Evolutionary conservation across 73 alveolate genomes (phyloP).

Genomic region (Blepharisma stoltei): DNA sequence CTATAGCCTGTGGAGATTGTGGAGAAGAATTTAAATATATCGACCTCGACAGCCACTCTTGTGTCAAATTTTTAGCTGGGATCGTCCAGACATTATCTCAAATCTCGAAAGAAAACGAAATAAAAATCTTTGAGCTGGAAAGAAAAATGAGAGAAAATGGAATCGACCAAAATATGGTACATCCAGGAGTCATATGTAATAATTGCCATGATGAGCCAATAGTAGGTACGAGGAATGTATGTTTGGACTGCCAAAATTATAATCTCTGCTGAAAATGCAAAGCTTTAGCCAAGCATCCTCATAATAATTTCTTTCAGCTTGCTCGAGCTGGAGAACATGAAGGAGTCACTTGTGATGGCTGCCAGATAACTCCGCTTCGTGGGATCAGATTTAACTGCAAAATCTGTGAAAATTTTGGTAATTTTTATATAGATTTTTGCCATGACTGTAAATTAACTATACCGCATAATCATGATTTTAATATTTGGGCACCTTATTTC

Average conservation of each 20-base stretch:
- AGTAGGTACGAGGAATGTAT: neutral
- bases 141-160: neutral
- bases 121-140: neutral
- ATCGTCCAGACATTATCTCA: neutral
- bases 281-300: neutral
- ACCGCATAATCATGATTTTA: constrained; percentile 15
- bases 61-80: neutral
- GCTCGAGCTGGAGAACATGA: neutral
- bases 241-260: constrained; percentile 1
- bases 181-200: neutral
- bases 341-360: constrained; percentile 13
- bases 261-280: constrained; percentile 13
- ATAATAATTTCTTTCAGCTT: constrained; percentile 1
- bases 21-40: neutral
- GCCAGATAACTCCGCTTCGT: neutral
- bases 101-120: neutral
- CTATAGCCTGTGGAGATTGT: neutral
- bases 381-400: constrained; percentile 6
- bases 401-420: constrained; percentile 15
- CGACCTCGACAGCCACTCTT: neutral
- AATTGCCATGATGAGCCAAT: constrained; percentile 23
- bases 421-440: constrained; percentile 11
- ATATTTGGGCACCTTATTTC: neutral
- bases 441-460: neutral
- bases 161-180: neutral